Base-by-base conservation (phyloP, 768 basidiomycete species). In the Cystobasidium ongulense region DNA sequence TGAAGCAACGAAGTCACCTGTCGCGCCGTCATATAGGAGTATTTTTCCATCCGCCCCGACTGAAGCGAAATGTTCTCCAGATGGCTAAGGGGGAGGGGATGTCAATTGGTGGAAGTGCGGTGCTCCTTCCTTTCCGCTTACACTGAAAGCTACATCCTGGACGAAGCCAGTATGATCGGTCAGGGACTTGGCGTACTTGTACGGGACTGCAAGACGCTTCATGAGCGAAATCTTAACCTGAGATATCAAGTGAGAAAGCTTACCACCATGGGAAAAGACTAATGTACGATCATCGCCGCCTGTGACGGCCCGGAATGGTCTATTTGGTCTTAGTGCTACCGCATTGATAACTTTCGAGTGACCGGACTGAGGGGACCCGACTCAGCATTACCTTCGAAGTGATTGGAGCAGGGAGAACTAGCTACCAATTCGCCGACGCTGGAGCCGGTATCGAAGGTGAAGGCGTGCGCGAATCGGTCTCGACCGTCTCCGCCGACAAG, bases 291-390 rank as follows among this genome's bases (percentile, higher is more conserved):
- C 91, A 77, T 97, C 95, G 8, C 87, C 86, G 5, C 89, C 91
- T 2, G 94, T 95, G 7, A 87, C 90, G 2, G 94, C 94, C 76
- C 90, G 85, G 84, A 89, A 98, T 0, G 95, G 94, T 54, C 95
- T 85, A 79, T 93, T 90, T 63, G 88, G 87, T 50, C 94, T 86
- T 73, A 97, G 89, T 29, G 91, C 86, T 1, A 94, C 90, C 0
- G 94, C 88, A 77, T 94, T 98, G 80, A 98, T 86, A 68, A 89
- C 91, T 85, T 97, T 98, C 63, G 88, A 87, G 80, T 97, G 94
- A 0, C 94, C 94, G 15, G 85, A 85, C 68, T 71, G 35, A 8
- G 7, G 3, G 5, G 25, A 59, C 5, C 17, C 18, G 62, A 0
- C 29, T 54, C 63, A 75, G 35, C 76, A 21, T 54, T 31, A n/a